Conservation (phyloP, 192 early-diverging fungal species). For the Coemansia sp. region DNA sequence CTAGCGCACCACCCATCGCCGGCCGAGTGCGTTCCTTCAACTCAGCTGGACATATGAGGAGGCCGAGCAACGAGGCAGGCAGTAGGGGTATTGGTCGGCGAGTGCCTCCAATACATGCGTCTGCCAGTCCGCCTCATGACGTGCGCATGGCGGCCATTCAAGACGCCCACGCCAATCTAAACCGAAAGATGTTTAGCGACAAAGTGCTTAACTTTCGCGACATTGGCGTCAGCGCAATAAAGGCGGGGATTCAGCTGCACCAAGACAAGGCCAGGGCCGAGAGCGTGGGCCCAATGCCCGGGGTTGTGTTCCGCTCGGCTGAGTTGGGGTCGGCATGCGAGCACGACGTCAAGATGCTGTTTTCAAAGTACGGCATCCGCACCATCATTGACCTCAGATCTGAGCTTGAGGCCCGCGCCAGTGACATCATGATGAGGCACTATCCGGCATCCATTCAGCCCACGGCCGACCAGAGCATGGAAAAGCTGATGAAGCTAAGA, state of each 20-base stretch:
- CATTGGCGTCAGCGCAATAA: constrained; percentile 49
- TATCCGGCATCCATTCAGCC: constrained; percentile 54
- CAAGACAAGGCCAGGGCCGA: constrained; percentile 19
- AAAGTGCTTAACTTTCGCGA: constrained; percentile 54
- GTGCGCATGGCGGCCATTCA: constrained; percentile 38
- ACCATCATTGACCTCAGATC: constrained; percentile 59
- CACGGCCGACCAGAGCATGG: constrained; percentile 42
- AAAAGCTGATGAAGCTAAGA: constrained; percentile 37
- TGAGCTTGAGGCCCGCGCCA: constrained; percentile 49
- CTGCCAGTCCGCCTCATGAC: constrained; percentile 24
- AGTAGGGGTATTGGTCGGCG: not conserved
- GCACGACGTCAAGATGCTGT: constrained; percentile 51
- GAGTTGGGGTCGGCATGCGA: constrained; percentile 48
- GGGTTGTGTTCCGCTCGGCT: constrained; percentile 57
- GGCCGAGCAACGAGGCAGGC: not conserved
- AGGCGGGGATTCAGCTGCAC: constrained; percentile 19
- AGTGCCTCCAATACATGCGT: not conserved
- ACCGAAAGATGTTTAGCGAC: constrained; percentile 42
- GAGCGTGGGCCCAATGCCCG: constrained; percentile 45
- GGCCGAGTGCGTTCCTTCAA: constrained; percentile 25
- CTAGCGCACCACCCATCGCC: constrained; percentile 41
- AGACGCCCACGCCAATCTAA: constrained; percentile 26
- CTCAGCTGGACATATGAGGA: constrained; percentile 21
- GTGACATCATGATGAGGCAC: constrained; percentile 48
- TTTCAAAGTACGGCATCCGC: constrained; percentile 53